Base-by-base conservation (phyloP, 176 grass and related monocot species). In the Bonia amplexicaulis region DNA sequence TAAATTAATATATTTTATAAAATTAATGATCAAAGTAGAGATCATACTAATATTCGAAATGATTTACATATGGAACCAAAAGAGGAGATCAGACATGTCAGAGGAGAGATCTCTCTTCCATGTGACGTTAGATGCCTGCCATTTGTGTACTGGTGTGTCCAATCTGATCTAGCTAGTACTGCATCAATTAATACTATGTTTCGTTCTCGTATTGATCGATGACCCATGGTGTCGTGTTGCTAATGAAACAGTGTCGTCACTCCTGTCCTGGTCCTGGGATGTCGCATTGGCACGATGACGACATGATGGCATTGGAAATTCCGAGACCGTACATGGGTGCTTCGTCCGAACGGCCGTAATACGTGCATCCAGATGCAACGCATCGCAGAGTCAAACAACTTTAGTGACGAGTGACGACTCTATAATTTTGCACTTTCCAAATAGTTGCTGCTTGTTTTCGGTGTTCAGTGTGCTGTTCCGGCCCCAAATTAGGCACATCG, bases 171-270 rank as follows among this genome's bases (percentile, higher is more conserved):
- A 45, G 10, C 13, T 6, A 11, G 20, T n/a, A 5, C 39, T 19
- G 20, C 40, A 41, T 70, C 20, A 45, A 45, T 55, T 9, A 55
- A 55, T 55, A 22, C 2, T 22, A 9, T 55, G 7, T 9, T 55
- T 3, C 14, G 49, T 52, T 51, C 14, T 52, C 15, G 1, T 2
- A 52, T 52, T 6, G 15, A 55, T 16, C 20, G n/a, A 2, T 42
- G 53, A 17, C 14, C 14, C 49, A 52, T 17, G 14, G 49, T 52
- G 45, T 22, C 17, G 19, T 16, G 48, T 1, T 64, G 33, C 61
- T 57, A 55, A 58, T 1, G 83, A 85, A 69, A 78, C 39, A 22
- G 23, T 78, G 52, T 47, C 80, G 27, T 73, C 68, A 73, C 69
- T 66, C 51, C n/a, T 9, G 58, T 40, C 73, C 23, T 59, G 51